Percentiles rank a stretch among this genome's conserved stretches.
Evolutionary conservation across 2,329 filamentous ascomycete species (phyloP).

Genomic region (Aspergillus unguis): DNA sequence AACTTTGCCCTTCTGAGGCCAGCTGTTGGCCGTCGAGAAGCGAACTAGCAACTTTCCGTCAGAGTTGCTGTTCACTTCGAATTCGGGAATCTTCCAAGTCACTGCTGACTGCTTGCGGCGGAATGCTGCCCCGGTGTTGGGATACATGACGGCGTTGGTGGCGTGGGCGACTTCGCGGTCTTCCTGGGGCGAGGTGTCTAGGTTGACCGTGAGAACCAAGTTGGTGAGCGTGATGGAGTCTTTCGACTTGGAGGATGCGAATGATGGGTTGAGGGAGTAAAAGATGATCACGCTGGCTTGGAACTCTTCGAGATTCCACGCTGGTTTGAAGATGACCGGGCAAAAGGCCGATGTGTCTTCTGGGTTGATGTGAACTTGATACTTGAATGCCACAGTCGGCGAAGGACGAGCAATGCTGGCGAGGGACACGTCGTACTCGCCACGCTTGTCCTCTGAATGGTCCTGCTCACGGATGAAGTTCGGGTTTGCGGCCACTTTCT

Average conservation of each 20-base stretch:
- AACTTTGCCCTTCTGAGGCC: constrained; percentile 69
- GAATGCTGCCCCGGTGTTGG: constrained; percentile 44
- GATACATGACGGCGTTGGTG: constrained; percentile 45
- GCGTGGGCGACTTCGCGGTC: constrained; percentile 41
- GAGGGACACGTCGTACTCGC: constrained; percentile 76
- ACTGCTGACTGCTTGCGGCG: constrained; percentile 46
- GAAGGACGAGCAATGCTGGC: constrained; percentile 65
- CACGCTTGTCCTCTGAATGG: constrained; percentile 57
- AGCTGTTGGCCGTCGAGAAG: constrained; percentile 69
- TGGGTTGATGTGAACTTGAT: constrained; percentile 74
- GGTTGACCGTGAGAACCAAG: constrained; percentile 64
- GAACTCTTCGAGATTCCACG: constrained; percentile 78
- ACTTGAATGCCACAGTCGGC: constrained; percentile 79
- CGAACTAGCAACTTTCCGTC: constrained; percentile 78
- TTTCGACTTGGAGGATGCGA: constrained; percentile 42
- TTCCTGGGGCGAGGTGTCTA: constrained; percentile 41
- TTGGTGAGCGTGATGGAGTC: constrained; percentile 65
- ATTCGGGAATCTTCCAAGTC: constrained; percentile 46
- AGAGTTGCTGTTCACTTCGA: constrained; percentile 52
- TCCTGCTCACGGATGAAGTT: constrained; percentile 71
- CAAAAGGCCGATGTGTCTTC: constrained; percentile 57
- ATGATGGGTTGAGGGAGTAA: constrained; percentile 77
- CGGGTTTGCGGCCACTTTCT: constrained; percentile 90
- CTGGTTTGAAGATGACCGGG: constrained; percentile 69
- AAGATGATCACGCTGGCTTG: constrained; percentile 83